A percentile compares a stretch with the other conserved stretches of the same genome.
Evolutionary conservation across 2,329 filamentous ascomycete species (phyloP).

Genomic region (Phialemonium atrogriseum): DNA sequence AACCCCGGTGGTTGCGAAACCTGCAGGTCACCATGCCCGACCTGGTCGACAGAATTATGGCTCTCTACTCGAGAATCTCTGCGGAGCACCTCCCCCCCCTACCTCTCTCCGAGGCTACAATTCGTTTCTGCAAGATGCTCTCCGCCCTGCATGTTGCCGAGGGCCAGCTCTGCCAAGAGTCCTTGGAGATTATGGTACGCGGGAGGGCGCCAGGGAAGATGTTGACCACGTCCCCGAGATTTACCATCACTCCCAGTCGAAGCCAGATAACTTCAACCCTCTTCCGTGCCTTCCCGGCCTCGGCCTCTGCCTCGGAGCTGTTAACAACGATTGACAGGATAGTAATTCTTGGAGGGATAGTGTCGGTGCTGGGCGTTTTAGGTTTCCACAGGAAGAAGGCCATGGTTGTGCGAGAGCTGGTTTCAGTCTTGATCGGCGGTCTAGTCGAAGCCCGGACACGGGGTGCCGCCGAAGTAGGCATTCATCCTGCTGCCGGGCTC

Average conservation of each 20-base stretch:
- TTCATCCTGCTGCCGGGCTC: slow-evolving; percentile 85
- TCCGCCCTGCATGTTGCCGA: slow-evolving; percentile 57
- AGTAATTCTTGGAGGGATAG: slow-evolving; percentile 75
- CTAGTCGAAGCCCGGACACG: slow-evolving; percentile 86
- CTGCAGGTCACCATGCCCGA: slow-evolving; percentile 60
- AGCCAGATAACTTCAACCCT: slow-evolving; percentile 57
- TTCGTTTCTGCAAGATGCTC: slow-evolving; percentile 65
- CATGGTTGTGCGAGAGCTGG: slow-evolving; percentile 77
- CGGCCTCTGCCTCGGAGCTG: slow-evolving; percentile 52
- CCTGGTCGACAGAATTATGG: slow-evolving; percentile 64
- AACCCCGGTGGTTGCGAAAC: slow-evolving; percentile 45
- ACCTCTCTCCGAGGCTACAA: slow-evolving; percentile 62
- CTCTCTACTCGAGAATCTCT: slow-evolving; percentile 62
- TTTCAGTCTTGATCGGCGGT: slow-evolving; percentile 74
- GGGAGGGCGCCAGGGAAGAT: slow-evolving; percentile 46
- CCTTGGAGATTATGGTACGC: slow-evolving; percentile 57
- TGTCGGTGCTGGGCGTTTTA: slow-evolving; percentile 72
- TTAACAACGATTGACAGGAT: slow-evolving; percentile 69
- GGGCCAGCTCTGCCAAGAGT: slow-evolving; percentile 52
- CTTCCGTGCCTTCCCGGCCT: slow-evolving; percentile 63
- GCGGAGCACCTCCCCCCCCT: slow-evolving; percentile 64
- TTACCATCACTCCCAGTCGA: slow-evolving; percentile 48
- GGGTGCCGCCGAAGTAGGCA: slow-evolving; percentile 90
- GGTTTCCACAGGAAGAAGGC: slow-evolving; percentile 84
- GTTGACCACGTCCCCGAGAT: slow-evolving; percentile 43